Percentiles rank a stretch among this genome's conserved stretches.
Conservation (phyloP, 129 eudicot genomes). For the Ambrosia trifida region DNA sequence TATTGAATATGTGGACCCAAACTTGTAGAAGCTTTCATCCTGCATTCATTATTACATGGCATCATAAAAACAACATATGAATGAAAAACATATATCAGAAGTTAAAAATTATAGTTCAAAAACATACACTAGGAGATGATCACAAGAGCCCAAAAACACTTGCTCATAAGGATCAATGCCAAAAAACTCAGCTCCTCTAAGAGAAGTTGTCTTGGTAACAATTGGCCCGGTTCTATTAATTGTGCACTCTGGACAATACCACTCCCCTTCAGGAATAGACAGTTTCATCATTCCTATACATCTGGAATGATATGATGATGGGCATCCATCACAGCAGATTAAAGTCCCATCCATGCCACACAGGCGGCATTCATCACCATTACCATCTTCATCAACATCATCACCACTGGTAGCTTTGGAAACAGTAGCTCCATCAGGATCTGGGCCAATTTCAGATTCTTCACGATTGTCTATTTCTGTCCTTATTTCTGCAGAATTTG, state of each 20-base stretch:
- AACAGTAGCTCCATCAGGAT: slow-evolving; percentile 46
- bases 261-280: slow-evolving; percentile 72
- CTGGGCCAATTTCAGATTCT: slow-evolving; percentile 66
- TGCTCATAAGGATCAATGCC: slow-evolving; percentile 82
- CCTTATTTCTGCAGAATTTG: slow-evolving; percentile 77
- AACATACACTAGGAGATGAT: slow-evolving; percentile 91
- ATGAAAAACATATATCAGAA: neutral
- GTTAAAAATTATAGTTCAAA: neutral
- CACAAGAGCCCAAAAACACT: slow-evolving; percentile 79
- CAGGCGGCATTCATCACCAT: slow-evolving; percentile 89
- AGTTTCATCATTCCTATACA: slow-evolving; percentile 78
- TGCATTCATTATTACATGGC: slow-evolving; percentile 37
- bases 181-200: slow-evolving; percentile 71
- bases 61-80: slow-evolving; percentile 25
- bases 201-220: slow-evolving; percentile 52
- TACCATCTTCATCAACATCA: slow-evolving; percentile 65
- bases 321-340: slow-evolving; percentile 98
- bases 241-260: slow-evolving; percentile 96
- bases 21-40: slow-evolving; percentile 60
- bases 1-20: slow-evolving; percentile 52
- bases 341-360: slow-evolving; percentile 98
- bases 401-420: slow-evolving; percentile 34
- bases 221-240: slow-evolving; percentile 53
- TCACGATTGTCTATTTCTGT: slow-evolving; percentile 82
- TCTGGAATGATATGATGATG: slow-evolving; percentile 90